phyloP scores from a whole-genome alignment of 2,329 filamentous ascomycete genomes.

The Fusarium scirpi region DNA sequence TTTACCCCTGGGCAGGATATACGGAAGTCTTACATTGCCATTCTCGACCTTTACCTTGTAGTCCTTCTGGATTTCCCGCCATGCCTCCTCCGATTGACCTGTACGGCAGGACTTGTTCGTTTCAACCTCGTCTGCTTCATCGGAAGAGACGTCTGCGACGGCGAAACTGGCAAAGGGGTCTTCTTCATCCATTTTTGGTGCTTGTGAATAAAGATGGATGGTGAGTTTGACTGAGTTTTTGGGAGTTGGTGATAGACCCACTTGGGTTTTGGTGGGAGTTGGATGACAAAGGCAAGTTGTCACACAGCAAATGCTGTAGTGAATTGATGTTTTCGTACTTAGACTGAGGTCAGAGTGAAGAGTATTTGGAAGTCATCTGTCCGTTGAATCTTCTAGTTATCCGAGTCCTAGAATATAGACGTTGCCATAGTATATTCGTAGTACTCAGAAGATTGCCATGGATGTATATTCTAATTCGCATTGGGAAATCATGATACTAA shows the following conservation, averaged over 20 bases:
- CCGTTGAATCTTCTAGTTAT: background rate
- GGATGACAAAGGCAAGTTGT: background rate
- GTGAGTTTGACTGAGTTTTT: slow-evolving; percentile 24
- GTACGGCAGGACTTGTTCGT: slow-evolving; percentile 51
- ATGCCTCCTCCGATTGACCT: slow-evolving; percentile 63
- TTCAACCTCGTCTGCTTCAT: slow-evolving; percentile 51
- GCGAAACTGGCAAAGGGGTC: slow-evolving; percentile 49
- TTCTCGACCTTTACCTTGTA: slow-evolving; percentile 66
- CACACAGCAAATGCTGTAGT: background rate
- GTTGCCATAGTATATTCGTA: no score
- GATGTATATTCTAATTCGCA: no score
- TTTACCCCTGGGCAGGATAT: slow-evolving; percentile 40
- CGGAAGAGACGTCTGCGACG: slow-evolving; percentile 52
- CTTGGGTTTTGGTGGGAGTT: slow-evolving; percentile 25
- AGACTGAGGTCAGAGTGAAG: background rate
- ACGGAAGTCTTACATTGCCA: slow-evolving; percentile 59
- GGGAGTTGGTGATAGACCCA: slow-evolving; percentile 31
- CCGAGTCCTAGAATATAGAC: background rate
- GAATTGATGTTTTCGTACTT: background rate
- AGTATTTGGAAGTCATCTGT: background rate
- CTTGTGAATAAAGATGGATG: background rate
- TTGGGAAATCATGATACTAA: no score
- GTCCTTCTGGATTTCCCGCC: slow-evolving; percentile 58
- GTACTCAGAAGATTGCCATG: no score
- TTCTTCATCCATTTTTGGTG: slow-evolving; percentile 47